phyloP scores from a whole-genome alignment of 768 basidiomycete genomes.

The Sporobolomyces roseus region DNA sequence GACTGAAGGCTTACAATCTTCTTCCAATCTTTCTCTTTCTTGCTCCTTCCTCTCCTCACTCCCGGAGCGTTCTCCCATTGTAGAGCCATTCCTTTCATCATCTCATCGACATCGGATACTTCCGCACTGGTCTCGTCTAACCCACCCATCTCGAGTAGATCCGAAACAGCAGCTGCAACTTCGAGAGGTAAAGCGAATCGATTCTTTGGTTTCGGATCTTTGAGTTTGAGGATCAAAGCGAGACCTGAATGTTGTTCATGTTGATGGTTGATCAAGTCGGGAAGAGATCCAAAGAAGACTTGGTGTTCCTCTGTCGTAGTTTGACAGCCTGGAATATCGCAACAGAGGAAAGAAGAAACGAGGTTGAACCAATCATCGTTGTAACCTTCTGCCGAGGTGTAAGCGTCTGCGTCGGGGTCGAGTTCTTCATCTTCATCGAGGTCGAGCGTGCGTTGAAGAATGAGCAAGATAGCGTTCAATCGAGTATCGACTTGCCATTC shows the following conservation, averaged over 20 bases:
- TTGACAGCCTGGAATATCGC: conserved; percentile 2
- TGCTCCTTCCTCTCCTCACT: background rate
- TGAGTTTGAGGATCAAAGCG: background rate
- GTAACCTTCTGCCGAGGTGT: background rate
- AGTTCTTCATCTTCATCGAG: background rate
- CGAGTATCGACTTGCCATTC: background rate
- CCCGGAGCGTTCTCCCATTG: conserved; percentile 9
- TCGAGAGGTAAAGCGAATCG: conserved; percentile 2
- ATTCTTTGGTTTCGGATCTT: background rate
- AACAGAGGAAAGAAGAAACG: background rate
- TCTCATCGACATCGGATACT: background rate
- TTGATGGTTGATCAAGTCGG: background rate
- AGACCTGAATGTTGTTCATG: background rate
- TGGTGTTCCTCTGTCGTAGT: background rate
- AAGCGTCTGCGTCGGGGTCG: background rate
- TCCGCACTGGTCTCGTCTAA: background rate
- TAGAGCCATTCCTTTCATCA: background rate
- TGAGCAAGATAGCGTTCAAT: background rate
- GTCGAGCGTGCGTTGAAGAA: background rate
- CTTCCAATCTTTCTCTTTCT: background rate
- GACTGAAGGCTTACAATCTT: background rate
- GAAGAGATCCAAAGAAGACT: conserved; percentile 2
- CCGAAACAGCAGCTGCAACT: background rate
- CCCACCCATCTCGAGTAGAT: background rate
- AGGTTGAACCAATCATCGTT: background rate